Percentiles rank a stretch among this genome's conserved stretches.
Conservation (phyloP, 495 filamentous ascomycete genomes). For the Penicillium cosmopolitanum region DNA sequence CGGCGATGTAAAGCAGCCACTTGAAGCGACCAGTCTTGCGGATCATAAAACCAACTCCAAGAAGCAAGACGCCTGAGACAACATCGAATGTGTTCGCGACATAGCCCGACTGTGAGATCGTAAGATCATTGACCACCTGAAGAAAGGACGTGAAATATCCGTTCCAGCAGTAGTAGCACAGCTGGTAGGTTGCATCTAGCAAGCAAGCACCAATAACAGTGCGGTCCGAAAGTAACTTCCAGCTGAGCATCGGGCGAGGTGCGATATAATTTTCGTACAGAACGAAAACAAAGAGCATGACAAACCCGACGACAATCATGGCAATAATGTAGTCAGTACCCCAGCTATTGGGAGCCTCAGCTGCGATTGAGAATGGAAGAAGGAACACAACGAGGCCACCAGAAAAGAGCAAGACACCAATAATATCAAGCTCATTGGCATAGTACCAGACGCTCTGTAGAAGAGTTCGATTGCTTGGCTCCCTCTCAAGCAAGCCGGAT, state of each 20-base stretch:
- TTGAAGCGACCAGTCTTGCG: conserved; percentile 57
- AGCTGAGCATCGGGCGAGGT: conserved; percentile 57
- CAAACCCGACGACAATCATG: conserved; percentile 58
- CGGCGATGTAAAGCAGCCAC: conserved; percentile 55
- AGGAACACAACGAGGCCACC: conserved; percentile 62
- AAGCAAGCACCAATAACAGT: conserved; percentile 65
- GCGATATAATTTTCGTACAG: conserved; percentile 58
- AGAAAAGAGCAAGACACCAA: conserved; percentile 60
- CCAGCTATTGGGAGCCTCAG: conserved; percentile 47
- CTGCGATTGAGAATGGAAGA: conserved; percentile 58
- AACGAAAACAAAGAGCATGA: conserved; percentile 55
- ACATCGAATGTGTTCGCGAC: conserved; percentile 53
- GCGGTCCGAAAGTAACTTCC: conserved; percentile 57
- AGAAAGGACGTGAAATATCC: conserved; percentile 69
- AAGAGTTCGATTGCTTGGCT: conserved; percentile 42
- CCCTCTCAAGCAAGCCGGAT: conserved; percentile 30
- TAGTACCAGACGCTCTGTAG: conserved; percentile 51
- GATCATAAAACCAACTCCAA: conserved; percentile 55
- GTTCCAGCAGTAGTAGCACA: conserved; percentile 45
- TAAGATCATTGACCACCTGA: conserved; percentile 68
- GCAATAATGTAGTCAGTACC: conserved; percentile 51
- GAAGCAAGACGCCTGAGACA: conserved; percentile 45
- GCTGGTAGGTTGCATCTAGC: conserved; percentile 57
- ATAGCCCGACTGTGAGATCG: conserved; percentile 57
- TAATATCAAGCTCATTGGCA: conserved; percentile 56